These are phyloP conservation scores for Mycena alexandri DNA, from an alignment of 768 basidiomycete genomes.

Conservation along the genomic window DNA sequence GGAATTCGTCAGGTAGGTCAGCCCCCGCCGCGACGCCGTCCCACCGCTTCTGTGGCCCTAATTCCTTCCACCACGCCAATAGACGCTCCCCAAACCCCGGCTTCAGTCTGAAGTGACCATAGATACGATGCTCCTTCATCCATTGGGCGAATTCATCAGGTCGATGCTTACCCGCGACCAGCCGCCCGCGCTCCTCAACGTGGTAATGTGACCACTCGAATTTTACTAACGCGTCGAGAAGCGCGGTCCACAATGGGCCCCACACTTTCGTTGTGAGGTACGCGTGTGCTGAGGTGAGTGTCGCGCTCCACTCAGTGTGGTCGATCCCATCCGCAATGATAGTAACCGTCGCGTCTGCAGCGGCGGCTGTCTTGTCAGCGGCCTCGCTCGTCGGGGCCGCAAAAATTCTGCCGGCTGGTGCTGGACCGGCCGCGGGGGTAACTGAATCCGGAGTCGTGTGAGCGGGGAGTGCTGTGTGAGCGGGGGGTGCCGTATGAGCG, in stretches of 20 bases:
- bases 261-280: not conserved
- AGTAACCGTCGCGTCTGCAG: too few relatives aligned
- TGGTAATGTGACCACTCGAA: not conserved
- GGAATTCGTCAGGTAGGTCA: not conserved
- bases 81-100: not conserved
- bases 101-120: not conserved
- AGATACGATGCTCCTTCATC: constrained; percentile 1
- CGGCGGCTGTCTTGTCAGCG: too few relatives aligned
- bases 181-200: not conserved
- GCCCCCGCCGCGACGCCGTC: not conserved
- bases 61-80: not conserved
- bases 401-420: too few relatives aligned
- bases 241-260: not conserved
- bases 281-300: not conserved
- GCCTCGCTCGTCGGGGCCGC: too few relatives aligned
- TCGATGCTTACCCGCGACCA: not conserved
- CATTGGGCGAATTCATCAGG: not conserved
- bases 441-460: too few relatives aligned
- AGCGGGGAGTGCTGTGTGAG: too few relatives aligned
- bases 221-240: not conserved
- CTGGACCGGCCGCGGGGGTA: too few relatives aligned
- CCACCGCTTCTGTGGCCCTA: not conserved
- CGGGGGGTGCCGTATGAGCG: too few relatives aligned
- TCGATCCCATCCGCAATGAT: not conserved
- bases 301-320: not conserved